A percentile compares a stretch with the other conserved stretches of the same genome.
phyloP scores from a whole-genome alignment of 202 grass and related monocot genomes.

The Panicum hallii region DNA sequence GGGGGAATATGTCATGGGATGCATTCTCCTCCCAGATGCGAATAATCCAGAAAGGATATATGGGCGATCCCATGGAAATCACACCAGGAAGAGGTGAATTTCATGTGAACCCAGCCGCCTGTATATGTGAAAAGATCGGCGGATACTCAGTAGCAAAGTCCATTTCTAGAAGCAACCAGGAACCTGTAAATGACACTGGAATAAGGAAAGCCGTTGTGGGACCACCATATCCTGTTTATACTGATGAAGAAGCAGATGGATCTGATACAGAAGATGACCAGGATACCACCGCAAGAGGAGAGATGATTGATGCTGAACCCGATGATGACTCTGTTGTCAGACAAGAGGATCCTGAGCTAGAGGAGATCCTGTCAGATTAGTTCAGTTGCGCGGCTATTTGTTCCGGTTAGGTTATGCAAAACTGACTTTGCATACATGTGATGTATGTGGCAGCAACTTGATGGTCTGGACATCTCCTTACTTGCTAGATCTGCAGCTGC shows the following conservation, averaged over 20 bases:
- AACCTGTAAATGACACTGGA: constrained; percentile 5
- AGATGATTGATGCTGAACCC: constrained; percentile 27
- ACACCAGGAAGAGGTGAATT: constrained; percentile 84
- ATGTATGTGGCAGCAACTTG: constrained; percentile 40
- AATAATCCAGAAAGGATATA: constrained; percentile 74
- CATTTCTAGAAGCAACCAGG: background rate
- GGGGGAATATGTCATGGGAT: constrained; percentile 79
- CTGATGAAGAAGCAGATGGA: constrained; percentile 60
- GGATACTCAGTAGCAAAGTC: constrained; percentile 12
- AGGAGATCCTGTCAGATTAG: constrained; percentile 67
- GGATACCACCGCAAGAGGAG: constrained; percentile 25
- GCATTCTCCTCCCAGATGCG: constrained; percentile 67
- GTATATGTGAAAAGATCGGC: constrained; percentile 65
- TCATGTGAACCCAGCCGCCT: constrained; percentile 78
- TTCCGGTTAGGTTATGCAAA: constrained; percentile 27
- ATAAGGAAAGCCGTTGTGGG: constrained; percentile 23
- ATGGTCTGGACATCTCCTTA: constrained; percentile 29
- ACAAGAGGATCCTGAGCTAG: constrained; percentile 55
- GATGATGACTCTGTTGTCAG: constrained; percentile 44
- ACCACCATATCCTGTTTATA: constrained; percentile 48
- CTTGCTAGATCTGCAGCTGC: constrained; percentile 30
- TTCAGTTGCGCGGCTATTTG: constrained; percentile 18
- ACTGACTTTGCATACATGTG: constrained; percentile 28
- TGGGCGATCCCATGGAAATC: constrained; percentile 85
- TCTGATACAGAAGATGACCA: constrained; percentile 63